Conservation (phyloP, 2,329 filamentous ascomycete genomes). For the Harringtonia aguacate region DNA sequence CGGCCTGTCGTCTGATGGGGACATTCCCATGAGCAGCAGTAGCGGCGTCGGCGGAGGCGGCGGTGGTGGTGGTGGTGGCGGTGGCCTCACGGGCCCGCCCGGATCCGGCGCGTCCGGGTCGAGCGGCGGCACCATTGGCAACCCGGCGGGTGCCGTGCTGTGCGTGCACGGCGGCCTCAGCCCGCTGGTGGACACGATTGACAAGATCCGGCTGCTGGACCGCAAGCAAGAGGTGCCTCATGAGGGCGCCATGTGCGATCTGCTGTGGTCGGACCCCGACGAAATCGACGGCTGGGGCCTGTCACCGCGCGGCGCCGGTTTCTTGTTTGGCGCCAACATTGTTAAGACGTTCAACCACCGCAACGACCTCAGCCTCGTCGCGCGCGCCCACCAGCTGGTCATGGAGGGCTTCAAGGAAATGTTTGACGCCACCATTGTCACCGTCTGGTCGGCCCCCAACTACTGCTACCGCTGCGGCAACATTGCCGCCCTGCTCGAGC, state of each 20-base stretch:
- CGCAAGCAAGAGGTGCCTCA: slow-evolving; percentile 97
- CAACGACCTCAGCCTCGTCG: slow-evolving; percentile 87
- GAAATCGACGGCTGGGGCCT: slow-evolving; percentile 97
- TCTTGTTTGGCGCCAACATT: slow-evolving; percentile 90
- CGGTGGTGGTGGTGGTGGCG: too few relatives aligned
- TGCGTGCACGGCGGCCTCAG: slow-evolving; percentile 93
- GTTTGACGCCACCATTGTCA: slow-evolving; percentile 93
- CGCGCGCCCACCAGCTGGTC: slow-evolving; percentile 89
- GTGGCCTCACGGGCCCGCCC: slow-evolving; percentile 47
- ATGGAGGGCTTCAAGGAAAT: slow-evolving; percentile 99
- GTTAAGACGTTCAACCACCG: slow-evolving; percentile 92
- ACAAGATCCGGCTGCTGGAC: slow-evolving; percentile 91
- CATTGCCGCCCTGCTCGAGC: slow-evolving; percentile 86
- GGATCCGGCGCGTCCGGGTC: slow-evolving; percentile 69
- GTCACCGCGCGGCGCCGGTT: slow-evolving; percentile 86
- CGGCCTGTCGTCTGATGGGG: background rate
- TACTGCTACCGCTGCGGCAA: slow-evolving; percentile 97
- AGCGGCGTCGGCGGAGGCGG: slow-evolving; percentile 14
- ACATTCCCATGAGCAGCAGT: background rate
- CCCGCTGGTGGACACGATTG: slow-evolving; percentile 82
- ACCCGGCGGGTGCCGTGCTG: slow-evolving; percentile 71
- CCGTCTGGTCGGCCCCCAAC: slow-evolving; percentile 96
- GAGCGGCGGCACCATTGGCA: slow-evolving; percentile 52
- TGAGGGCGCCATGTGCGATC: slow-evolving; percentile 97
- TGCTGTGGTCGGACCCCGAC: slow-evolving; percentile 96